Base-by-base conservation (phyloP, 2,329 filamentous ascomycete genomes). In the Lithohypha guttulata region DNA sequence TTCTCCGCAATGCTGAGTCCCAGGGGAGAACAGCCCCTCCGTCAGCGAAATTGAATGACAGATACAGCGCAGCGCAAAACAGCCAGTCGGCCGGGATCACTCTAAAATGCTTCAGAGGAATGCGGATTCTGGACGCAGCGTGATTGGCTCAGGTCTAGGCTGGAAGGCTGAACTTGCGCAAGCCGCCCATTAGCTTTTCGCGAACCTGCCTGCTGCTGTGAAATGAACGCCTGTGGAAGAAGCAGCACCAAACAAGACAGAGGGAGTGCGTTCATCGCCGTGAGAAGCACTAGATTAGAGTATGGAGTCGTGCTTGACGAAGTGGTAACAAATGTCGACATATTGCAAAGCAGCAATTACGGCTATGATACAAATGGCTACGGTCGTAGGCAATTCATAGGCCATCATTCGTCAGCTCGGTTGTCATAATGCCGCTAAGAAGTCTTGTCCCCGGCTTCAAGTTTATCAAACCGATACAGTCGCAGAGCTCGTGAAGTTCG, bases 111-210 rank as follows among this genome's bases (percentile, higher is more conserved):
- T n/a, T 10, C 20, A 14, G 11, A 14, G 35, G 26, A 39, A 27
- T 39, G 35, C 27, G 33, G 33, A 35, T 27, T 35, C 22, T 20
- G 9, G 22, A 14, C 10, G 14, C 17, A 28, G 8, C 3, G 10
- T 39, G 35, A 39, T 39, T 39, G 35, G 35, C 27, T 22, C n/a
- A n/a, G n/a, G n/a, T n/a, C n/a, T n/a, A 30, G 35, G 35, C 35
- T 39, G 35, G 35, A 30, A 39, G 35, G 35, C 35, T 39, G 35
- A 27, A 39, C 26, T 31, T 11, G n/a, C 23, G 32, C 32, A 8
- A 34, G 19, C 13, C 32, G 20, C 21, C 6, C 4, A n/a, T 39
- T 6, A 30, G 26, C 33, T 35, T 15, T 17, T 7, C 22, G 20
- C 19, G 15, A 14, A 14, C 6, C 30, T 13, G n/a, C 35, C 22